Base-by-base conservation (phyloP, 768 basidiomycete species). In the Leccinum disarticulatum region DNA sequence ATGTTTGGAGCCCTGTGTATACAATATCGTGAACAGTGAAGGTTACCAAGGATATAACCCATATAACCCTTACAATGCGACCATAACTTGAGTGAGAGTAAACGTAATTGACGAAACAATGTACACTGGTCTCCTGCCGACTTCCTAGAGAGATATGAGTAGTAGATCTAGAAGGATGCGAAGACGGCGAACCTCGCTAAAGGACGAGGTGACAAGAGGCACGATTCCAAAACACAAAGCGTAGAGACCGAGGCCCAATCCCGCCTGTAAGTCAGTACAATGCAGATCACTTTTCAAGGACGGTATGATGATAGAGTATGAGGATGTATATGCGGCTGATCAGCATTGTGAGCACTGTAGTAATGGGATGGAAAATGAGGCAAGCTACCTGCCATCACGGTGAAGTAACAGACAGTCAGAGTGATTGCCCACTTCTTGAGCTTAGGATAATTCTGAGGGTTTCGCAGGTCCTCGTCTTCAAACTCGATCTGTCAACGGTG, bases 101-200 rank as follows among this genome's bases (percentile, higher is more conserved):
- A 84, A 86, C 25, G 81, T 78, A 41, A 81, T 54, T 3, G 74
- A 74, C 0, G 85, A 86, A 54, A 75, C 76, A 14, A 86, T 68
- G 62, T 87, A 88, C 1, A 89, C 63, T 0, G 86, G 86, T 47
- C 81, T 80, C 61, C 88, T 71, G 15, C 88, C 87, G 61, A 87
- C 81, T 64, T 90, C 88, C 70, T 90, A 27, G 6, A 51, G 4
- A 3, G 17, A 36, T 8, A 4, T 63, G 49, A 63, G 56, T 5
- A 14, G 2, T 14, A 5, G 17, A 52, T 30, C 3, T 19, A 38
- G 7, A 2, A 22, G 22, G 11, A 49, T 41, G 19, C 10, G 6
- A 36, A 3, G 28, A 36, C 1, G 9, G 6, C 68, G 11, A 28
- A 72, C 69, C 69, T 90, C 88, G 67, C 86, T 87, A 68, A 89